Evolutionary conservation across 2,329 filamentous ascomycete genomes (phyloP).

Genomic region (Xylaria sp.): DNA sequence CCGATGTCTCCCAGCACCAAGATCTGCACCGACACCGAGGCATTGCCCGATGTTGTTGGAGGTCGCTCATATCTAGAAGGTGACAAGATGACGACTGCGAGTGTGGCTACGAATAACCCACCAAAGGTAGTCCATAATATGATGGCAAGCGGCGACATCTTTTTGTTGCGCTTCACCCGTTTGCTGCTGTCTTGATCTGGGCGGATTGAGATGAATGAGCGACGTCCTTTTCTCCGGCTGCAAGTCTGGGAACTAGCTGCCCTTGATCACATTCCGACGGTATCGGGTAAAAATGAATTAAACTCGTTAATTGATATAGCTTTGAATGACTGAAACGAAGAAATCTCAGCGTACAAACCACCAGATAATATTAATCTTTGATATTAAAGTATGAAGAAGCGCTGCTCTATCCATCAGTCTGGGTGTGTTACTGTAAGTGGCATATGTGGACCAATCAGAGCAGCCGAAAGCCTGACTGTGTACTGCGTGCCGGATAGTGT

Average conservation of each 20-base stretch:
- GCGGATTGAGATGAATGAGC: neutral
- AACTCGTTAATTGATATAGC: neutral
- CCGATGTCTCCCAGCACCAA: conserved; percentile 96
- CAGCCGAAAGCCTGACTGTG: neutral
- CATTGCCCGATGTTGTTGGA: conserved; percentile 45
- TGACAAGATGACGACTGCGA: conserved; percentile 48
- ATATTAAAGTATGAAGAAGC: neutral
- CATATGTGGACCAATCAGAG: conserved; percentile 15
- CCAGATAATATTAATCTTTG: too few species aligned
- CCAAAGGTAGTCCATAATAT: conserved; percentile 42
- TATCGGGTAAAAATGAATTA: too few species aligned
- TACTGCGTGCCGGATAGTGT: neutral
- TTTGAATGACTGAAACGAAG: neutral
- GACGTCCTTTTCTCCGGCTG: neutral
- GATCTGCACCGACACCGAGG: conserved; percentile 71
- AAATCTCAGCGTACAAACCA: too few species aligned
- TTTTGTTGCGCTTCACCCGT: neutral
- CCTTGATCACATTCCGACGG: conserved; percentile 6
- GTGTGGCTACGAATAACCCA: conserved; percentile 49
- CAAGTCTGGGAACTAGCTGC: neutral
- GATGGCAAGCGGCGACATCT: conserved; percentile 46
- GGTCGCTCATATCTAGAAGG: conserved; percentile 54
- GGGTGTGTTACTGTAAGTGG: neutral
- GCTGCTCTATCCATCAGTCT: neutral
- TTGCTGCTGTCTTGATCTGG: neutral